These are phyloP conservation scores for Sarocladium kiliense DNA, from an alignment of 2,329 filamentous ascomycete species.

Conservation along the genomic window DNA sequence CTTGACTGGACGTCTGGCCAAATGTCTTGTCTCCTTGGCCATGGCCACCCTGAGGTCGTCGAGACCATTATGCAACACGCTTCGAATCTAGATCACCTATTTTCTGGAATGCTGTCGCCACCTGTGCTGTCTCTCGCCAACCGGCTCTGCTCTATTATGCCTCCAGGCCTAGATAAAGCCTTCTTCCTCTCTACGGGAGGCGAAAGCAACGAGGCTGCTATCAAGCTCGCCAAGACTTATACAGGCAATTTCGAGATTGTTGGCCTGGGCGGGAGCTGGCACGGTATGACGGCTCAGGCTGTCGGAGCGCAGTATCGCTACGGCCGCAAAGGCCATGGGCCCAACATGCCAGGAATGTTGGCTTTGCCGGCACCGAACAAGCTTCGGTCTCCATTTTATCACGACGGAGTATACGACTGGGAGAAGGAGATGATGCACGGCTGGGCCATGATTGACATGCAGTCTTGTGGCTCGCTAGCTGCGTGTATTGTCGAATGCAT, in stretches of 20 bases:
- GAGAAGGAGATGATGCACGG: constrained; percentile 55
- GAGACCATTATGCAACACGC: constrained; percentile 44
- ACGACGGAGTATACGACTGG: constrained; percentile 60
- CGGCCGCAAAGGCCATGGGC: constrained; percentile 43
- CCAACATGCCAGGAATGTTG: constrained; percentile 50
- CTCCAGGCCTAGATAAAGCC: constrained; percentile 44
- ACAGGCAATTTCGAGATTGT: constrained; percentile 52
- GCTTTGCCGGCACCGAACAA: constrained; percentile 55
- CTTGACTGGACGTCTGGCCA: constrained; percentile 58
- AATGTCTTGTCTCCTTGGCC: constrained; percentile 54
- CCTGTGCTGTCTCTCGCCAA: constrained; percentile 52
- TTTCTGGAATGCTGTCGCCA: constrained; percentile 52
- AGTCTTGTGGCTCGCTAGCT: constrained; percentile 56
- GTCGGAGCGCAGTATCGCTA: constrained; percentile 50
- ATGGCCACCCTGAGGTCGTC: constrained; percentile 54
- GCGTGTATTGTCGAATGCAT: constrained; percentile 62
- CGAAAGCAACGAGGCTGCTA: constrained; percentile 57
- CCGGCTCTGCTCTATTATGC: constrained; percentile 43
- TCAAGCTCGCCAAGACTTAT: constrained; percentile 58
- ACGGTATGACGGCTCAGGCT: constrained; percentile 55
- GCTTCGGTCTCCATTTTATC: constrained; percentile 57
- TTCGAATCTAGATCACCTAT: constrained; percentile 50
- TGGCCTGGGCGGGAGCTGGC: constrained; percentile 44
- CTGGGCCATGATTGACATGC: constrained; percentile 54
- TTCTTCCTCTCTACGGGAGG: constrained; percentile 55